Base-by-base conservation (phyloP, 1,139 yeast genomes). In the Debaryomyces subglobosus region DNA sequence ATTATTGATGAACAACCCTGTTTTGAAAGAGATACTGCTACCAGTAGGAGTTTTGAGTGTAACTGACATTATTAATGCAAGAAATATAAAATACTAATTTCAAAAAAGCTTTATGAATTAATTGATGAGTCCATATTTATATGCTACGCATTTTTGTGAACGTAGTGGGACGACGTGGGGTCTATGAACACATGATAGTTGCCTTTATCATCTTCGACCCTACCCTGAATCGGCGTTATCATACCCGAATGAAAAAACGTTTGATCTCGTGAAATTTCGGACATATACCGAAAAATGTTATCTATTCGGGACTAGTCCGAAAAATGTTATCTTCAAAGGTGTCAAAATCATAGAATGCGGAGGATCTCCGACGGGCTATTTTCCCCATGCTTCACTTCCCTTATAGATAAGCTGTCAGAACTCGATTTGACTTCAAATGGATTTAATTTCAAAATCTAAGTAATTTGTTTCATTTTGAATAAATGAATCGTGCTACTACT, bases 1-100 rank as follows among this genome's bases (percentile, higher is more conserved):
- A 63, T 85, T 85, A 73, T 86, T 84, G 65, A 86, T 85, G 74
- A 86, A 86, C 59, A 86, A 71, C 48, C 92, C 92, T 13, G 83
- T 62, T 8, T 48, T 45, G 30, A 54, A 33, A 4, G 40, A 46
- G 41, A 55, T 52, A 24, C 43, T 46, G 29, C 44, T 49, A 2
- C 59, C 60, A 18, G 49, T 41, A 12, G 58, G 58, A n/a, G 53
- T 40, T 29, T 50, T 47, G 27, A 57, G 48, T 3, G 54, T 48
- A 30, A 43, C 46, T 9, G 57, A 53, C 58, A 54, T 53, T 34
- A 21, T 21, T 21, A 21, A 15, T 15, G 20, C 10, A 35, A 25
- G 13, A 24, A 16, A 2, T 35, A 34, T 10, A 5, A 23, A 13
- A 4, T 12, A n/a, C n/a, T 20, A 21, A 41, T 4, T 27, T n/a